phyloP scores from a whole-genome alignment of 1,139 yeast genomes.

The Candida sp. region DNA sequence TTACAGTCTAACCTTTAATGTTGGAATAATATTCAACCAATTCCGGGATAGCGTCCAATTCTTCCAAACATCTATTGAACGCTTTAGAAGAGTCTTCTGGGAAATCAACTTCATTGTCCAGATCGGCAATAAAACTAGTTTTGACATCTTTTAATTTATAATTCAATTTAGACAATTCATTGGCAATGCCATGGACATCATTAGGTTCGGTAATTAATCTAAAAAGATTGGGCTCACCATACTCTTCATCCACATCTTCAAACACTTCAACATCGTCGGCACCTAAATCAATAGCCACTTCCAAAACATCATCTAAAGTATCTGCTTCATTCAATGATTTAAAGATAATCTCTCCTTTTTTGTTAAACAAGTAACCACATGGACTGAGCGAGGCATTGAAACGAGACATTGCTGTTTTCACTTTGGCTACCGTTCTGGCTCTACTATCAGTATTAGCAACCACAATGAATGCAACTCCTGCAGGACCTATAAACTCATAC shows the following conservation, averaged over 20 bases:
- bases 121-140: slow-evolving; percentile 62
- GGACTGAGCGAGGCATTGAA: slow-evolving; percentile 73
- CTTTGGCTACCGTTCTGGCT: slow-evolving; percentile 72
- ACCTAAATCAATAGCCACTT: slow-evolving; percentile 72
- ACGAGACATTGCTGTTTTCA: slow-evolving; percentile 74
- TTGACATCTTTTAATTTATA: slow-evolving; percentile 69
- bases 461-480: slow-evolving; percentile 80
- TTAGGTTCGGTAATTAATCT: slow-evolving; percentile 55
- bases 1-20: slow-evolving; percentile 20
- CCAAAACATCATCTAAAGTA: slow-evolving; percentile 63
- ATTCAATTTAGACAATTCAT: slow-evolving; percentile 48
- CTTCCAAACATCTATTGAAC: slow-evolving; percentile 55
- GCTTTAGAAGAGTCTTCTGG: slow-evolving; percentile 49
- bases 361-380: slow-evolving; percentile 71
- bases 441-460: slow-evolving; percentile 90
- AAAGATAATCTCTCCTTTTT: slow-evolving; percentile 68
- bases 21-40: slow-evolving; percentile 75
- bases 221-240: slow-evolving; percentile 36
- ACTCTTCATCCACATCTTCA: slow-evolving; percentile 37
- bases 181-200: slow-evolving; percentile 61
- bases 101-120: slow-evolving; percentile 56
- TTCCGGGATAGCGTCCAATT: slow-evolving; percentile 75
- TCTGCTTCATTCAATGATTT: slow-evolving; percentile 35
- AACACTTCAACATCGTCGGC: slow-evolving; percentile 75
- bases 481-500: slow-evolving; percentile 95